Base-by-base conservation (phyloP, 306 rosid species). In the Herpetospermum pedunculosum region DNA sequence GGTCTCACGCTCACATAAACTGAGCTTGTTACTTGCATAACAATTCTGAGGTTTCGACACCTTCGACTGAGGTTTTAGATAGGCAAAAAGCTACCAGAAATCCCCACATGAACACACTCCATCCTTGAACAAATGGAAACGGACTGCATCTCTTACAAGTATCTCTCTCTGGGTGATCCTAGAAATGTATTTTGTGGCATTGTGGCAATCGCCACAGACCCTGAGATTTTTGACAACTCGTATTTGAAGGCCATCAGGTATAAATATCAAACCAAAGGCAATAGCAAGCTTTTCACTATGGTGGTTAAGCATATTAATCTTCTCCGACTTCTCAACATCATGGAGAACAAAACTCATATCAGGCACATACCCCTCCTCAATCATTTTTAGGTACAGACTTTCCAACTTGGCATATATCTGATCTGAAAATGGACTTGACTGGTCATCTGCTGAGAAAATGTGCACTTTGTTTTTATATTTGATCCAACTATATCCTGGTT, bases 401-500 rank as follows among this genome's bases (percentile, higher is more conserved):
- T 92, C 96, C 74, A 92, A 87, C 83, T 87, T 84, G 43, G 83
- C 85, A 76, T 85, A 88, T 79, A 92, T 92, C 83, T 84, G 90
- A 86, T 85, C 89, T 30, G 88, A 82, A 83, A 79, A 88, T 72
- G 93, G 93, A 77, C 76, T 87, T 64, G 92, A 90, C 64, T 70
- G 75, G 74, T 92, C 93, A 80, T 90, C 96, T 29, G 98, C 96
- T 13, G 97, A 87, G 81, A 92, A 92, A 76, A 92, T 80, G 64
- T 90, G 82, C 72, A 92, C 92, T 80, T 14, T 78, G 65, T 86
- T 89, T 78, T 90, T 90, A 83, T 87, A 87, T 82, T 92, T 92
- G 70, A 90, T 90, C 98, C 98, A 93, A 81, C 97, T 93, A 79
- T 90, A 90, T 74, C 98, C 97, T 0, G 92, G 98, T 75, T 93